Percentiles rank a stretch among this genome's conserved stretches.
These are phyloP conservation scores for Nannochloris sp. DNA, from an alignment of 139 green algal genomes.

Conservation along the genomic window DNA sequence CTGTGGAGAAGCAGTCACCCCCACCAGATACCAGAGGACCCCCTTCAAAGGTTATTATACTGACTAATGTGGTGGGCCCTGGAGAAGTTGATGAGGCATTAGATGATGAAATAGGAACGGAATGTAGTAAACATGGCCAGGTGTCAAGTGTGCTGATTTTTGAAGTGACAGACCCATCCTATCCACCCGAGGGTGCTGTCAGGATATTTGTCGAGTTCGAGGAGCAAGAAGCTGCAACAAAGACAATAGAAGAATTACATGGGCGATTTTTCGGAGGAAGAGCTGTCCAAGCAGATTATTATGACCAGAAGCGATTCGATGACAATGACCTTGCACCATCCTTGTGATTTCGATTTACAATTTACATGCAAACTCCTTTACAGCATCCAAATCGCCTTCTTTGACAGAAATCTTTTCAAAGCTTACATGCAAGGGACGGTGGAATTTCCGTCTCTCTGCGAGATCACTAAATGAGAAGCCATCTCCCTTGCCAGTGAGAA, in stretches of 20 bases:
- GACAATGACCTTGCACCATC: conserved; percentile 58
- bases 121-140: conserved; percentile 83
- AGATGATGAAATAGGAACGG: conserved; percentile 83
- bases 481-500: not conserved
- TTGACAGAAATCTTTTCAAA: not conserved
- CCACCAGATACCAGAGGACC: conserved; percentile 15
- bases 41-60: conserved; percentile 47
- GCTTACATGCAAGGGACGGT: not conserved
- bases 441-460: conserved; percentile 1
- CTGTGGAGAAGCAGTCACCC: not conserved
- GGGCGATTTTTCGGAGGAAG: conserved; percentile 79
- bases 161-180: conserved; percentile 69
- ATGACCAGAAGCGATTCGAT: conserved; percentile 68
- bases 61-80: conserved; percentile 72
- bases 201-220: conserved; percentile 88
- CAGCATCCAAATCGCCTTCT: not conserved
- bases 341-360: too few species aligned
- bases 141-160: conserved; percentile 80
- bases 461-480: not conserved
- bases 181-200: conserved; percentile 58
- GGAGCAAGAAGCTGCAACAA: not conserved
- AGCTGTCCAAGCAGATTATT: conserved; percentile 71
- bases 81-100: conserved; percentile 85
- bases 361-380: not conserved
- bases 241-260: conserved; percentile 59